Evolutionary conservation across 371 early-diverging fungal species (phyloP), one percentile per base, ranked within the genome.

Genomic region (Mucor plumbeus): DNA sequence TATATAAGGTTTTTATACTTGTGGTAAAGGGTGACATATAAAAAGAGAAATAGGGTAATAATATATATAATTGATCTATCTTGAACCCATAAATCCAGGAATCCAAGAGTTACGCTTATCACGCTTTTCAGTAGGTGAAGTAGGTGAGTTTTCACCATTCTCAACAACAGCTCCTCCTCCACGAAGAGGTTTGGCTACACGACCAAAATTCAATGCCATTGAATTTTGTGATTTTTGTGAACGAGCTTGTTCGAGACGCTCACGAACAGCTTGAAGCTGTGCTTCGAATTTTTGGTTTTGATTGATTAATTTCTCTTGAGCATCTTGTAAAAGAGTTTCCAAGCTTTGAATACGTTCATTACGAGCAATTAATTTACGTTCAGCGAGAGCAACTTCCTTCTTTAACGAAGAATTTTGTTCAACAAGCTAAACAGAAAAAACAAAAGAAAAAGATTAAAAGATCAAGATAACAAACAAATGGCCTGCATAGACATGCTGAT

Each of bases 321-420:
- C 82, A 66, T 95, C 94, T 73, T 93, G 90, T 64, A 97, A 74
- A 34, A 95, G 78, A n/a, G 79, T 58, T 78, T 99, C 98, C 68
- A 99, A 79, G 58, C 89, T 93, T 67, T 89, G 86, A 62, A 99
- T 97, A 64, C 98, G 92, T 78, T 97, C 98, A 72, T 94, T 95
- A 39, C 98, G 87, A 8, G 95, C 93, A 63, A 78, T 82, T 53
- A 98, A 78, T 80, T 97, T 97, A 59, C 97, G 91, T 48, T 98
- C 97, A 19, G 92, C 88, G 36, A 97, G 79, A 34, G 92, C 90
- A 0, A 92, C 86, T 76, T 96, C 93, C 85, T 96, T 97, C 87
- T 97, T 97, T 59, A 97, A 82, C 6, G 90, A 89, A 9, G 93
- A 82, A 85, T 98, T 98, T 74, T 96, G 96, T 70, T 94, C 95